Evolutionary conservation across 768 basidiomycete genomes (phyloP), one percentile per base, ranked within the genome.

Genomic region (Suillus subaureus): DNA sequence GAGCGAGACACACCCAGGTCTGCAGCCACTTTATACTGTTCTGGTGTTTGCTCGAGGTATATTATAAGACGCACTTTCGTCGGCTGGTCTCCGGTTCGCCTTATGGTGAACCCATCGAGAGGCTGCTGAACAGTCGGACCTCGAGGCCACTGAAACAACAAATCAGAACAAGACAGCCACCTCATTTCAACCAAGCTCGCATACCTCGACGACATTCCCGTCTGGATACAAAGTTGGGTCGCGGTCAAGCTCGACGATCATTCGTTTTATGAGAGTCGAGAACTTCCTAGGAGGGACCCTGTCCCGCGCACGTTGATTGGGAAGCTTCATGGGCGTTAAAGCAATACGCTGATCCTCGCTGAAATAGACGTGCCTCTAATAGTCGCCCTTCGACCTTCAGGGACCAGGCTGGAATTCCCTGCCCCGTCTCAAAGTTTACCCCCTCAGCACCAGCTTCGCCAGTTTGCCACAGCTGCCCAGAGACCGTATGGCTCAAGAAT

Each of bases 371-470:
- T 65, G 90, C 92, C 85, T 93, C 92, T 7, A 98, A 80, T 62
- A 98, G 74, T 57, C 95, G 84, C 2, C 96, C 96, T 70, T 98
- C 96, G 47, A 97, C 84, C 74, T 87, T 91, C 65, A 98, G 81
- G 43, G 87, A 83, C 94, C 94, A 98, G 0, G 93, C 92, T 5
- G 96, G 93, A 52, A 96, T 90, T 2, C 92, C 92, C 70, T 94
- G 89, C 12, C 94, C 95, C 0, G 92, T 94, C 67, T 95, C 92
- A 63, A 93, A 85, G 71, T 88, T 82, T 6, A 78, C 70, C 0
- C 81, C 73, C 26, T 79, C 76, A 4, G 67, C 71, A 18, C 72
- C 67, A 1, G 68, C 64, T 26, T 73, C 83, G 4, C 84, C 83
- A 8, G 82, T 84, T 73, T 97, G 95, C 96, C 96, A 97, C 4